A percentile compares a stretch with the other conserved stretches of the same genome.
These are phyloP conservation scores for Lagenidium giganteum DNA, from an alignment of 352 stramenopile species.

Conservation along the genomic window DNA sequence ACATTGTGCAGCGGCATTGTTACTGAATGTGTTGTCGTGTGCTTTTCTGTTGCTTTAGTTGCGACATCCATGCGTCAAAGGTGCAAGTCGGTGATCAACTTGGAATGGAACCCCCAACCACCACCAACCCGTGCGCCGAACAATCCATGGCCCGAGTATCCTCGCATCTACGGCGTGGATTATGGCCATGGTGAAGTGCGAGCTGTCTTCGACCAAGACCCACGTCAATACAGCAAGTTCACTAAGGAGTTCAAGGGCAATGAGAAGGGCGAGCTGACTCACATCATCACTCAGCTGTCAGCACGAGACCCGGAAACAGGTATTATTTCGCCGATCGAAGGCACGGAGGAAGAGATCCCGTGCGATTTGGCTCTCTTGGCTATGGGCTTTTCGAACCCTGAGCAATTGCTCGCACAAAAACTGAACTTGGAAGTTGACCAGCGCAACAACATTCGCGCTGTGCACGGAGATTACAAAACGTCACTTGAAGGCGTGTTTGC, in stretches of 20 bases:
- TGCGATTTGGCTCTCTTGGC: constrained; percentile 94
- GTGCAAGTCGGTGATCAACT: constrained; percentile 96
- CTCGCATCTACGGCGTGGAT: constrained; percentile 96
- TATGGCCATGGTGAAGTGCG: constrained; percentile 97
- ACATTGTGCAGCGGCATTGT: neutral
- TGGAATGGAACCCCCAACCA: constrained; percentile 94
- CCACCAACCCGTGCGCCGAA: constrained; percentile 85
- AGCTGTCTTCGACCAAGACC: constrained; percentile 90
- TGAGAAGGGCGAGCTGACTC: constrained; percentile 59
- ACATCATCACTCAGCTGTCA: constrained; percentile 62
- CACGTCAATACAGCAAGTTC: constrained; percentile 65
- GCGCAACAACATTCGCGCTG: constrained; percentile 91
- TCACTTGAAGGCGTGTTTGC: constrained; percentile 96
- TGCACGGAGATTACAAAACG: constrained; percentile 93
- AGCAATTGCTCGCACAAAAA: constrained; percentile 87
- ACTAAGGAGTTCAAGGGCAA: constrained; percentile 82
- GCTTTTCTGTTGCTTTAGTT: constrained; percentile 29
- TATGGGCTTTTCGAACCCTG: constrained; percentile 97
- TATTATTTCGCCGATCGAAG: constrained; percentile 52
- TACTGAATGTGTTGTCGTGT: neutral
- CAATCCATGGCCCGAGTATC: constrained; percentile 98
- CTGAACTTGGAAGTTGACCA: constrained; percentile 91
- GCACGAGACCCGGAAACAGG: constrained; percentile 72
- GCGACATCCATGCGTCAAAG: constrained; percentile 96
- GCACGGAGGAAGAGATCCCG: constrained; percentile 92